Base-by-base conservation (phyloP, 2,329 filamentous ascomycete species). In the Fusarium heterosporum region DNA sequence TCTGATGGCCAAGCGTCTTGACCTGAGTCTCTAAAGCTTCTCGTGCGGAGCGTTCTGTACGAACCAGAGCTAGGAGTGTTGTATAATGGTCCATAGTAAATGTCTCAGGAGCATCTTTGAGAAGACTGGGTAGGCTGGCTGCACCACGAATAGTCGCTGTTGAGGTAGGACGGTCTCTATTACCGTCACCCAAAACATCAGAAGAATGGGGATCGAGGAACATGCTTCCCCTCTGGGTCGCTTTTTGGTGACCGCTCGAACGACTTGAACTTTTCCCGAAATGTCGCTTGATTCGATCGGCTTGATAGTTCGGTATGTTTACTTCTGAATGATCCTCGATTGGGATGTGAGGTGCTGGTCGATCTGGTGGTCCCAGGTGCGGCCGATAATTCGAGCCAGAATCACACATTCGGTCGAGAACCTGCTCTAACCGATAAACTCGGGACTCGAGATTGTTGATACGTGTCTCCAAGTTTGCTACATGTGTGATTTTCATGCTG, bases 401-500 rank as follows among this genome's bases (percentile, higher is more conserved):
- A 46, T 84, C 80, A 71, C 82, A 83, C 4, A 87, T 77, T 71
- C 84, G 81, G 54, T 80, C 78, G 6, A 87, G 80, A 6, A 85
- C 78, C 25, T 79, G 80, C 74, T 89, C 87, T 62, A 89, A 76
- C 40, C 81, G 83, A 19, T 81, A 76, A 70, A 88, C 81, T 7
- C 82, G 81, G 7, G 77, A 75, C 69, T 89, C 87, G 11, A 89
- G 76, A 14, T 75, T 75, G 10, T 77, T 78, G 17, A 89, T 79
- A 13, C 87, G 81, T 11, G 81, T 81, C 68, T 89, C 86, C 11
- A 88, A 72, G 66, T 79, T 84, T 12, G 81, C 82, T 16, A 82
- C 83, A 65, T 86, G 80, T 2, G 85, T 87, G 59, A 87, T 87
- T 70, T 84, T 87, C 84, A 86, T 85, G 28, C 80, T 83, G 0